A percentile compares a stretch with the other conserved stretches of the same genome.
phyloP scores from a whole-genome alignment of 78 protist species.

The Pigoraptor vietnamica region DNA sequence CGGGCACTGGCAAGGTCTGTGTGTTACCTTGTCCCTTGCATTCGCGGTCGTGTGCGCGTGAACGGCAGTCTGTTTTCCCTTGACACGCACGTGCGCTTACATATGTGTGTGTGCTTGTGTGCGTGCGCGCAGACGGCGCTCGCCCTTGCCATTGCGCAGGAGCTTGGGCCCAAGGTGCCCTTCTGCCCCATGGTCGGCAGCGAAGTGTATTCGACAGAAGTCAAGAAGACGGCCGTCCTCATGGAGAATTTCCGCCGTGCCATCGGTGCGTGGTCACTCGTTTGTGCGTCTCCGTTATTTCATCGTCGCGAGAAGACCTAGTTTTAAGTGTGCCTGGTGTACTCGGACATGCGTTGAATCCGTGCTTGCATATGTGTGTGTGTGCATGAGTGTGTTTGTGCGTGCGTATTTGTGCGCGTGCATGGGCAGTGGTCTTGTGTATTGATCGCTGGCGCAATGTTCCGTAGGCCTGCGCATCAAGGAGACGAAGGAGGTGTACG shows the following conservation, averaged over 20 bases:
- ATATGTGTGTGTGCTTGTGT: background rate
- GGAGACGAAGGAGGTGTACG: slow-evolving; percentile 98
- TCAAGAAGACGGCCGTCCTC: slow-evolving; percentile 86
- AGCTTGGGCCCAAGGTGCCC: slow-evolving; percentile 98
- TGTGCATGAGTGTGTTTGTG: too few species aligned
- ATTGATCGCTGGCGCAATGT: too few species aligned
- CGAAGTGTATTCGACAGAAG: slow-evolving; percentile 92
- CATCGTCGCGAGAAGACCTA: too few species aligned
- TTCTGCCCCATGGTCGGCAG: slow-evolving; percentile 99
- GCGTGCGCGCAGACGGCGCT: slow-evolving; percentile 97
- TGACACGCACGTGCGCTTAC: too few species aligned
- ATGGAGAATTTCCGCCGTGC: slow-evolving; percentile 99
- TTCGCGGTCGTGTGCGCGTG: too few species aligned
- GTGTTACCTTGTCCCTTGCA: slow-evolving; percentile 11
- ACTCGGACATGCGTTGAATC: too few species aligned
- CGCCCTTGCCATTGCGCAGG: slow-evolving; percentile 94
- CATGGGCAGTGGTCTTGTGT: too few species aligned
- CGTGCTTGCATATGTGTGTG: too few species aligned
- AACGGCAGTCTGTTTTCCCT: too few species aligned
- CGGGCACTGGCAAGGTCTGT: slow-evolving; percentile 87
- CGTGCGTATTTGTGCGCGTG: too few species aligned
- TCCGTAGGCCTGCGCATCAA: slow-evolving; percentile 95
- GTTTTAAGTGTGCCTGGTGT: too few species aligned
- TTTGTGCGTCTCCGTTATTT: background rate
- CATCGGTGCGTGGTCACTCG: slow-evolving; percentile 63